These are phyloP conservation scores for Favolaschia claudopus DNA, from an alignment of 768 basidiomycete genomes.

Conservation along the genomic window DNA sequence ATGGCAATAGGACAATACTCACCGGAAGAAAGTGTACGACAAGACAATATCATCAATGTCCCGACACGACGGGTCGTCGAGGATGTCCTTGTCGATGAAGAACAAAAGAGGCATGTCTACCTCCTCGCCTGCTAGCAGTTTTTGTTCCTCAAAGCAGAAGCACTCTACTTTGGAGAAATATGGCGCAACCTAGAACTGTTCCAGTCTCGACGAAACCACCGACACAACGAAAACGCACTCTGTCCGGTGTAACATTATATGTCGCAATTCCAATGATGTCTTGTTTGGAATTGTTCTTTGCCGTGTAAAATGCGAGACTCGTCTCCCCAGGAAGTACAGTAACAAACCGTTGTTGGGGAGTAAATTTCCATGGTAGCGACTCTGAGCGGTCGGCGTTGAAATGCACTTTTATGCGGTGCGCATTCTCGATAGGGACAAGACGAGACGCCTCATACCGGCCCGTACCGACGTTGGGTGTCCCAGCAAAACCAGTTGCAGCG, in stretches of 20 bases:
- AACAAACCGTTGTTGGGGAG: conserved; percentile 89
- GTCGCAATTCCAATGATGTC: conserved; percentile 99
- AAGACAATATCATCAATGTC: conserved; percentile 91
- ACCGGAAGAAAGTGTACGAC: conserved; percentile 99
- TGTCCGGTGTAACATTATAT: conserved; percentile 98
- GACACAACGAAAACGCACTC: conserved; percentile 67
- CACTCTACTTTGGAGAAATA: conserved; percentile 99
- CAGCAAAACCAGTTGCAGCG: conserved; percentile 95
- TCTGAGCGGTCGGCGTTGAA: conserved; percentile 95
- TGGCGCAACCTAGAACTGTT: conserved; percentile 91
- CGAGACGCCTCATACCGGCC: conserved; percentile 86
- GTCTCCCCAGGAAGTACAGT: conserved; percentile 95
- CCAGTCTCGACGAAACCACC: too few species aligned
- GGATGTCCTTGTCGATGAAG: conserved; percentile 97
- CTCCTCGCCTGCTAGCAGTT: conserved; percentile 92
- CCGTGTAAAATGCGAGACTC: conserved; percentile 94
- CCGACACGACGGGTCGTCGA: conserved; percentile 90
- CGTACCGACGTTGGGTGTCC: conserved; percentile 90
- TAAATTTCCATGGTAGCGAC: conserved; percentile 91
- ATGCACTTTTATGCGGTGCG: conserved; percentile 86
- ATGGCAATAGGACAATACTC: conserved; percentile 31
- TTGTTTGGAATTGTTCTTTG: conserved; percentile 81
- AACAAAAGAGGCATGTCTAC: conserved; percentile 98
- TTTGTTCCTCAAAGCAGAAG: conserved; percentile 99
- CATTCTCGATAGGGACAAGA: conserved; percentile 74